Conservation (phyloP, 805 yeast species). For the Candida takata region DNA sequence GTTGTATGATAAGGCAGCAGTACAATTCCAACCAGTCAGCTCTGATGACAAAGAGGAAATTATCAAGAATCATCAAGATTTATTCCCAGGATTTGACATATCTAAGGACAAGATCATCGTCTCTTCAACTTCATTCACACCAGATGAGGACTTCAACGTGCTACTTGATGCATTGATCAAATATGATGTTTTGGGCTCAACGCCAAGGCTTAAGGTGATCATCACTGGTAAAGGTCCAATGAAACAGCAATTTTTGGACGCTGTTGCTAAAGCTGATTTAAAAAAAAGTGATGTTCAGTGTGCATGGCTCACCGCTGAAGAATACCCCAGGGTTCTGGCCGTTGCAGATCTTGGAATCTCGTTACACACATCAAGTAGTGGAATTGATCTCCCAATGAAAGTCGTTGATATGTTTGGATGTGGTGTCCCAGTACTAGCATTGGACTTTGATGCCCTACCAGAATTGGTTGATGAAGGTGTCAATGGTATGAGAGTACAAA, state of each 20-base stretch:
- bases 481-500: slow-evolving; percentile 60
- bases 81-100: slow-evolving; percentile 30
- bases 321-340: slow-evolving; percentile 70
- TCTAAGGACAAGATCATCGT: slow-evolving; percentile 56
- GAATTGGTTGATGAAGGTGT: slow-evolving; percentile 66
- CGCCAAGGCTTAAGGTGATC: slow-evolving; percentile 54
- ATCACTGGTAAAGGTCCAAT: slow-evolving; percentile 97
- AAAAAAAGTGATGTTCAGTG: slow-evolving; percentile 48
- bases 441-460: slow-evolving; percentile 65
- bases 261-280: slow-evolving; percentile 40
- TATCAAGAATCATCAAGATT: slow-evolving; percentile 27
- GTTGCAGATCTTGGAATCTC: slow-evolving; percentile 86
- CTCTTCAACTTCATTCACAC: slow-evolving; percentile 90
- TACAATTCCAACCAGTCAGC: slow-evolving; percentile 47
- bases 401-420: slow-evolving; percentile 94
- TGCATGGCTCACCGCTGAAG: slow-evolving; percentile 72
- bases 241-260: slow-evolving; percentile 41
- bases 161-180: slow-evolving; percentile 59
- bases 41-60: slow-evolving; percentile 25
- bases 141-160: slow-evolving; percentile 81
- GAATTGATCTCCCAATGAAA: slow-evolving; percentile 95
- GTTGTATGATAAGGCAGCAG: slow-evolving; percentile 81
- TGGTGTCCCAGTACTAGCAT: slow-evolving; percentile 84
- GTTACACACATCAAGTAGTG: slow-evolving; percentile 85
- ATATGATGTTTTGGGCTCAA: slow-evolving; percentile 30